Base-by-base conservation (phyloP, 2,329 filamentous ascomycete genomes). In the Aureobasidium melanogenum region DNA sequence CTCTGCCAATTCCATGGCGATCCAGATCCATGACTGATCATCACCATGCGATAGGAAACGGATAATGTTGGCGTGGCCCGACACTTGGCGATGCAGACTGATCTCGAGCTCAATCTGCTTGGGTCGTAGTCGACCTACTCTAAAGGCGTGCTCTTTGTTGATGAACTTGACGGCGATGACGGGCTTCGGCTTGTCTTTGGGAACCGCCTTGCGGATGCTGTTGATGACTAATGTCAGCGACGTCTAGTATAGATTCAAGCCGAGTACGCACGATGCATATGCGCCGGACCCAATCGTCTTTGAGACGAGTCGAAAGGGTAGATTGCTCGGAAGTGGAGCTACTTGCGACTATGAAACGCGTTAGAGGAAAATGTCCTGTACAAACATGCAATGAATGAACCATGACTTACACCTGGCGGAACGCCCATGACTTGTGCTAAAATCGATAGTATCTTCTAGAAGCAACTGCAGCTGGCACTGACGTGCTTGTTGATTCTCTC, bases 91-190 rank as follows among this genome's bases (percentile, higher is more conserved):
- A 77, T 99, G 94, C 19, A 99, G 82, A 3, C 89, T 88, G 43
- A 96, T 88, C 76, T 99, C 94, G 83, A 96, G 90, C 68, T 87
- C 84, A 65, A 99, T 85, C 76, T 99, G 94, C 71, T 95, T 93
- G 36, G 87, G 82, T 32, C 88, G 91, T 67, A 99, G 86, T 64
- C 90, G 88, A 71, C 94, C 94, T 81, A 93, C 86, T 68, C 88
- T 88, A 68, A 90, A 84, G 62, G 94, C 95, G 75, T 97, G 96
- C 66, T 89, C 88, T 77, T 99, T 99, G 79, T 99, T 93, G 72
- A 99, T 97, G 76, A 99, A 90, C 75, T 99, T 99, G 75, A 99
- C 91, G 15, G 95, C 94, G 73, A 99, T 97, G 62, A 99, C 79
- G 32, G 93, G 93, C 28, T 78, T 82, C 28, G 83, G 77, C 1